A percentile compares a stretch with the other conserved stretches of the same genome.
phyloP scores from a whole-genome alignment of 2,329 filamentous ascomycete species.

The Colletotrichum sp. region DNA sequence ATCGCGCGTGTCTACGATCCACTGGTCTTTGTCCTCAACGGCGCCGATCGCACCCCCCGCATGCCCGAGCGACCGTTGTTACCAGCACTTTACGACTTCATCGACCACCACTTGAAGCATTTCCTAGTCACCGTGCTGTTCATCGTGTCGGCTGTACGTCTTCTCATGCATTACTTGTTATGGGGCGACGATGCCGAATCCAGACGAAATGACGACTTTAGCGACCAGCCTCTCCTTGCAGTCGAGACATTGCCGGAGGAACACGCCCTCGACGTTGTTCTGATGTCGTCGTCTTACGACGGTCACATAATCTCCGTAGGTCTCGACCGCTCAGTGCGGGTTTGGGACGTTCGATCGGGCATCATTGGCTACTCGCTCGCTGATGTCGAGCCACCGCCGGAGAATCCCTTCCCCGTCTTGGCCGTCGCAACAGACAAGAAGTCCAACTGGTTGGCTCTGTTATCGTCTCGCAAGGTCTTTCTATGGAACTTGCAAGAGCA shows the following conservation, averaged over 20 bases:
- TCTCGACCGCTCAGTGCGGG: slow-evolving; percentile 70
- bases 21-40: slow-evolving; percentile 73
- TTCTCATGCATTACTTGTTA: slow-evolving; percentile 77
- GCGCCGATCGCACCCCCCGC: slow-evolving; percentile 68
- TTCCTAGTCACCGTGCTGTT: slow-evolving; percentile 70
- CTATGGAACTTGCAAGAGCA: slow-evolving; percentile 68
- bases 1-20: slow-evolving; percentile 78
- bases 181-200: slow-evolving; percentile 64
- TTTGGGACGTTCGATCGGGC: slow-evolving; percentile 66
- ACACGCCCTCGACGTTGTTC: slow-evolving; percentile 73
- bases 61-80: slow-evolving; percentile 54
- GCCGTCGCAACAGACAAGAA: slow-evolving; percentile 69
- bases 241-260: slow-evolving; percentile 66
- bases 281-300: slow-evolving; percentile 65
- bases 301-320: slow-evolving; percentile 74
- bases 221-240: slow-evolving; percentile 58
- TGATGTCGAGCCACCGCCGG: slow-evolving; percentile 43
- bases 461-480: slow-evolving; percentile 62
- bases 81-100: slow-evolving; percentile 71
- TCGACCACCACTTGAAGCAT: slow-evolving; percentile 60
- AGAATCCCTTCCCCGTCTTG: slow-evolving; percentile 63
- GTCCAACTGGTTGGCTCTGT: slow-evolving; percentile 70
- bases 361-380: slow-evolving; percentile 45
- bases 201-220: slow-evolving; percentile 49
- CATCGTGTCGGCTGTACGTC: slow-evolving; percentile 66